Percentiles rank a stretch among this genome's conserved stretches.
Conservation (phyloP, 169 alveolate species). For the Plasmodium gallinaceum region DNA sequence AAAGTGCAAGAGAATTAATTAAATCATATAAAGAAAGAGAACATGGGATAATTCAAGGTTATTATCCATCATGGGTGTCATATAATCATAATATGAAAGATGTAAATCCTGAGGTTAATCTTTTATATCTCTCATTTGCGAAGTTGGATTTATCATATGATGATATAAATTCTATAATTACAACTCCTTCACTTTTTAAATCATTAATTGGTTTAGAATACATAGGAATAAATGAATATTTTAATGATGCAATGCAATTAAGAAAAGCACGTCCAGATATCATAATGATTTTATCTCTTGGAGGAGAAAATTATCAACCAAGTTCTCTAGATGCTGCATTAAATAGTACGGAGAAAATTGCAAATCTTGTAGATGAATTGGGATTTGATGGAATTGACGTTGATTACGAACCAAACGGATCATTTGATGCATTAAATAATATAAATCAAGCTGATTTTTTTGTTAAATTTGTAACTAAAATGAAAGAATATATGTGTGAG, state of each 20-base stretch:
- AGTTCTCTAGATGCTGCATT: conserved; percentile 9
- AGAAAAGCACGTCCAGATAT: conserved; percentile 35
- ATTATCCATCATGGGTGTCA: conserved; percentile 29
- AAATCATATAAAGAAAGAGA: conserved; percentile 9
- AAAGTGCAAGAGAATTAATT: conserved; percentile 13
- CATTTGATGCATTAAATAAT: background rate
- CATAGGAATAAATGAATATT: conserved; percentile 22
- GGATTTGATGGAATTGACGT: conserved; percentile 19
- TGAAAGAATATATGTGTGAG: conserved; percentile 22
- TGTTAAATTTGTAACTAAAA: conserved; percentile 10
- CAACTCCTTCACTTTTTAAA: conserved; percentile 17
- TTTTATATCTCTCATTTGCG: conserved; percentile 5
- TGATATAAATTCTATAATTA: conserved; percentile 1
- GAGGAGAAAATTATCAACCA: conserved; percentile 21
- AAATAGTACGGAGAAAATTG: conserved; percentile 15
- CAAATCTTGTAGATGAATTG: conserved; percentile 16
- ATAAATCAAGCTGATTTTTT: conserved; percentile 3
- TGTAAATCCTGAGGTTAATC: conserved; percentile 1
- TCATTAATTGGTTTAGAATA: conserved; percentile 26
- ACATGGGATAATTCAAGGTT: conserved; percentile 14
- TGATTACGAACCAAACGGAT: conserved; percentile 22
- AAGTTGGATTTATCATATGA: conserved; percentile 17
- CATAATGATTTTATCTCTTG: conserved; percentile 19
- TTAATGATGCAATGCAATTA: conserved; percentile 17
- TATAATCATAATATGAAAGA: conserved; percentile 25